Conservation (phyloP, 345 rosid genomes). For the Gossypium sturtianum region DNA sequence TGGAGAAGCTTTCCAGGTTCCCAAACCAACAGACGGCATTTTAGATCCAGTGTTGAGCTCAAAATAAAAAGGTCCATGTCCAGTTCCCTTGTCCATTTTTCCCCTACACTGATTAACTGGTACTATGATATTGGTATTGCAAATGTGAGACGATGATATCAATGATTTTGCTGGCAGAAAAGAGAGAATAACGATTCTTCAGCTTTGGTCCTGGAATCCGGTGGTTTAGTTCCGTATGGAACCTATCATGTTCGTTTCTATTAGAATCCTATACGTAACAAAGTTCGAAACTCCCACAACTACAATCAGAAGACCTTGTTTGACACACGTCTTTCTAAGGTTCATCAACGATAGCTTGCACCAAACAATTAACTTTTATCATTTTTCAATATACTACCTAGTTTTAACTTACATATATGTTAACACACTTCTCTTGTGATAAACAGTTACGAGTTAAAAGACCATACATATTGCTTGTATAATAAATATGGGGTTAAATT, state of each 20-base stretch:
- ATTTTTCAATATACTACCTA: too few species aligned
- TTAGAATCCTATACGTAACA: too few species aligned
- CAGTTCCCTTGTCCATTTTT: slow-evolving; percentile 25
- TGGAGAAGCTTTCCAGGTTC: slow-evolving; percentile 50
- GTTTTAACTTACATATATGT: too few species aligned
- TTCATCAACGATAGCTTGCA: too few species aligned
- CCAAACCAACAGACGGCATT: slow-evolving; percentile 47
- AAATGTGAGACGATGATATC: neutral
- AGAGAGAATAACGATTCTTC: slow-evolving; percentile 3
- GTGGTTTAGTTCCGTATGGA: neutral
- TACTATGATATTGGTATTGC: neutral
- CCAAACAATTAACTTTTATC: too few species aligned
- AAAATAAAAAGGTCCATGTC: slow-evolving; percentile 24
- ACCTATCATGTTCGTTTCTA: too few species aligned
- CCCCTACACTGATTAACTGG: neutral
- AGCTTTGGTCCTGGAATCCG: neutral
- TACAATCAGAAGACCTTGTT: neutral
- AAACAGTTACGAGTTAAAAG: too few species aligned
- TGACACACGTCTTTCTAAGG: neutral
- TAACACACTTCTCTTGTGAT: too few species aligned
- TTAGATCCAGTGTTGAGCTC: slow-evolving; percentile 48
- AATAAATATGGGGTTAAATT: too few species aligned
- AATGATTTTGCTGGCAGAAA: neutral
- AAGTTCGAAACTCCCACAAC: neutral
- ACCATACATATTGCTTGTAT: too few species aligned